Evolutionary conservation across 345 rosid genomes (phyloP).

Genomic region (Turnera subulata): DNA sequence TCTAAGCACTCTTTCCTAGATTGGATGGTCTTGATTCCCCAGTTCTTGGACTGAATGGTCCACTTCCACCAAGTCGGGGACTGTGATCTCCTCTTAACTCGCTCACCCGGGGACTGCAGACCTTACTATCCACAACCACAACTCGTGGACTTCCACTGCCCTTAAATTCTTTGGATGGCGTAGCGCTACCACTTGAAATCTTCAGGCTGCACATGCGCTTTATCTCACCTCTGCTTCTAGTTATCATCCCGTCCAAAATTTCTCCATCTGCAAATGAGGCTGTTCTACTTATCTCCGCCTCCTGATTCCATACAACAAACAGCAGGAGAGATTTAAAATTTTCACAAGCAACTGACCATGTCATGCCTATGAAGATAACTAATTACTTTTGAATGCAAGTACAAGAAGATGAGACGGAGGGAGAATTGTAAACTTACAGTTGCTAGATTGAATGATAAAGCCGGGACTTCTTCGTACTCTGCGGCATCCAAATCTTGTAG

Average conservation of each 20-base stretch:
- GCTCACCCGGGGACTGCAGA: constrained; percentile 49
- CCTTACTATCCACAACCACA: constrained; percentile 48
- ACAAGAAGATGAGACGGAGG: background rate
- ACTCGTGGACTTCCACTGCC: constrained; percentile 53
- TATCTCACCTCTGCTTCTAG: constrained; percentile 27
- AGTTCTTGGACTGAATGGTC: constrained; percentile 52
- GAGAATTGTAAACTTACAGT: constrained; percentile 39
- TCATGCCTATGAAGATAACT: background rate
- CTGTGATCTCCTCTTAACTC: constrained; percentile 49
- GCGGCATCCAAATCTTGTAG: constrained; percentile 32
- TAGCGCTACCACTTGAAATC: constrained; percentile 11
- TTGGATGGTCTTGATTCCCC: constrained; percentile 53
- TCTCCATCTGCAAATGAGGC: constrained; percentile 53
- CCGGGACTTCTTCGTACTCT: constrained; percentile 25
- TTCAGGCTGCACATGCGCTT: constrained; percentile 19
- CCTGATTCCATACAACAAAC: constrained; percentile 31
- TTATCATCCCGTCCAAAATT: constrained; percentile 26
- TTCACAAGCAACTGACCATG: background rate
- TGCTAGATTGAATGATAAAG: constrained; percentile 33
- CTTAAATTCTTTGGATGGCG: constrained; percentile 50
- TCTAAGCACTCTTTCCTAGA: constrained; percentile 56
- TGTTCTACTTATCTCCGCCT: constrained; percentile 55
- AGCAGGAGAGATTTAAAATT: constrained; percentile 1
- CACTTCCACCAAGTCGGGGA: constrained; percentile 55
- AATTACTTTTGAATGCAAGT: background rate